phyloP scores from a whole-genome alignment of 805 yeast genomes.

The Hanseniaspora hatyaiensis region DNA sequence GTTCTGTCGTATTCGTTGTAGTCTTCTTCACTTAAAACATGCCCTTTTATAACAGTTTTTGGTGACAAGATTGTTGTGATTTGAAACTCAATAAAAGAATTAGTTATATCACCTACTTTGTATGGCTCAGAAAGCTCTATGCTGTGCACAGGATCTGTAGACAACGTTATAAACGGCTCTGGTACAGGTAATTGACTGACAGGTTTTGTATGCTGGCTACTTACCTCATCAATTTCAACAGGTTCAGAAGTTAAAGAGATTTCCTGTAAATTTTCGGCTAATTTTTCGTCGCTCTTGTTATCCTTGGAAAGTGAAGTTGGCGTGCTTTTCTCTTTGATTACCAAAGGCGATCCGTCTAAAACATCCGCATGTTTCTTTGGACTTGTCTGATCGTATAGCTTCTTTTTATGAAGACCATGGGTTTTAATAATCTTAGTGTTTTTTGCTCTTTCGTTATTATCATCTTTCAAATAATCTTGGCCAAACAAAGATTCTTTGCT shows the following conservation, averaged over 20 bases:
- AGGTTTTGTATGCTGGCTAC: too few species aligned
- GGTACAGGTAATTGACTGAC: background rate
- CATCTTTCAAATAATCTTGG: too few species aligned
- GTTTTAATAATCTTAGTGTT: background rate
- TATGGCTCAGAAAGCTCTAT: slow-evolving; percentile 81
- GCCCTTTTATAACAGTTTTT: slow-evolving; percentile 31
- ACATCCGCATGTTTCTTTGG: too few species aligned
- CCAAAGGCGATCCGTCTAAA: too few species aligned
- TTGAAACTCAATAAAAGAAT: slow-evolving; percentile 78
- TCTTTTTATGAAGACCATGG: too few species aligned
- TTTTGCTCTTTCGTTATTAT: background rate
- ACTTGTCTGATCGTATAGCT: too few species aligned
- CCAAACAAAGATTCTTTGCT: too few species aligned
- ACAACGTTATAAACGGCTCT: background rate
- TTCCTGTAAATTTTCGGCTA: background rate
- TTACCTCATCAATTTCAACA: background rate
- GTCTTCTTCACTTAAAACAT: background rate
- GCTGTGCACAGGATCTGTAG: slow-evolving; percentile 30
- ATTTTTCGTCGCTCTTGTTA: too few species aligned
- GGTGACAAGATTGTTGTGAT: slow-evolving; percentile 46
- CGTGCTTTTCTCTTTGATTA: too few species aligned
- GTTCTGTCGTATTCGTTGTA: slow-evolving; percentile 16
- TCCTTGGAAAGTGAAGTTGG: too few species aligned
- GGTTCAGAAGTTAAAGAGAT: background rate
- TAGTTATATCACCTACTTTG: slow-evolving; percentile 81